Conservation (phyloP, 139 green algal genomes). For the Diplosphaera chodatii region DNA sequence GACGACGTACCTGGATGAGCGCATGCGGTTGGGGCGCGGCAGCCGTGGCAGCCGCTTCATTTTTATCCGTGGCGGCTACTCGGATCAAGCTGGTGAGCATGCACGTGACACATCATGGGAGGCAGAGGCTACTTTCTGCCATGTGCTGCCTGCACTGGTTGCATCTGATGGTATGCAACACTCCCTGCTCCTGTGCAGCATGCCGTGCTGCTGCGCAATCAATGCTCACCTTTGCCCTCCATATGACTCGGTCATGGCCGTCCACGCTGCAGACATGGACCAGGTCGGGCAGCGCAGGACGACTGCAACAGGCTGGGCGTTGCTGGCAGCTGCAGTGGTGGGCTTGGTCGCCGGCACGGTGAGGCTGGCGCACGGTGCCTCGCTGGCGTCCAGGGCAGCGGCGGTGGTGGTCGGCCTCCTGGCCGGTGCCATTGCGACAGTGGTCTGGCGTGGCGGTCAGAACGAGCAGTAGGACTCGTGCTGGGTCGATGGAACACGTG, state of each 20-base stretch:
- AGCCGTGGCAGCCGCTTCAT: slow-evolving; percentile 65
- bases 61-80: slow-evolving; percentile 54
- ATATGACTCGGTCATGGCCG: no score
- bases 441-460: background rate
- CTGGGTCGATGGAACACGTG: no score
- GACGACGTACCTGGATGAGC: slow-evolving; percentile 77
- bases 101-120: no score
- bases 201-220: no score
- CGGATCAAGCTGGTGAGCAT: slow-evolving; percentile 46
- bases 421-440: background rate
- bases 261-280: slow-evolving; percentile 42
- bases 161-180: no score
- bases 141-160: no score
- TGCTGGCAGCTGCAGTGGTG: slow-evolving; percentile 18
- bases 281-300: slow-evolving; percentile 39
- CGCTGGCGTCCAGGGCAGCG: background rate
- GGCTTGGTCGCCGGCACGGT: slow-evolving; percentile 22
- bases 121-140: no score
- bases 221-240: no score
- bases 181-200: no score
- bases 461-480: no score
- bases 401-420: background rate
- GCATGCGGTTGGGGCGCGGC: slow-evolving; percentile 65
- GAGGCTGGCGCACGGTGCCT: background rate
- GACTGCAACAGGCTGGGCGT: slow-evolving; percentile 14